Evolutionary conservation across 192 early-diverging fungal genomes (phyloP).

Genomic region (Mortierella antarctica): DNA sequence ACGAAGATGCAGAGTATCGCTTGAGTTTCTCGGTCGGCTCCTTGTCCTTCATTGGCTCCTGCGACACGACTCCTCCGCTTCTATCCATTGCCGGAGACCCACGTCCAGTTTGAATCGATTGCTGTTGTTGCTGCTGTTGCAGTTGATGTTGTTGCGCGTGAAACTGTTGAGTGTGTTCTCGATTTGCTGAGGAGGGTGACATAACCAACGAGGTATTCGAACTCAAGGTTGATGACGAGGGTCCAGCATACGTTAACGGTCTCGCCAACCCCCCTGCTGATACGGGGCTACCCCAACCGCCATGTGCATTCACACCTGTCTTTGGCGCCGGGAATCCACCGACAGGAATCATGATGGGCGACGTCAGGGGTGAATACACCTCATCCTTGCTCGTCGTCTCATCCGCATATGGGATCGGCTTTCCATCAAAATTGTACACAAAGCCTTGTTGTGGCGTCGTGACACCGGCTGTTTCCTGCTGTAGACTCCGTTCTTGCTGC

Average conservation of each 20-base stretch:
- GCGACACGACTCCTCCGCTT: neutral
- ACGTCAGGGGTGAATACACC: constrained; percentile 42
- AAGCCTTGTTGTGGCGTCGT: neutral
- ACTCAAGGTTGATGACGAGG: constrained; percentile 5
- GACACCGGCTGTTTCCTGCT: neutral
- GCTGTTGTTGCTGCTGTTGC: neutral
- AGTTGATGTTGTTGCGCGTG: constrained; percentile 1
- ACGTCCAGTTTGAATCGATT: neutral
- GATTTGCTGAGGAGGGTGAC: constrained; percentile 11
- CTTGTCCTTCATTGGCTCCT: constrained; percentile 15
- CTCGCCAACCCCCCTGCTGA: constrained; percentile 23
- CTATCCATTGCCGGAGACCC: constrained; percentile 2
- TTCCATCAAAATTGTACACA: constrained; percentile 15
- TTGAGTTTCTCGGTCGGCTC: constrained; percentile 23
- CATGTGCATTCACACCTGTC: neutral
- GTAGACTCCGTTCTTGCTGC: neutral
- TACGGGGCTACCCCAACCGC: constrained; percentile 24
- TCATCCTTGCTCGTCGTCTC: constrained; percentile 48
- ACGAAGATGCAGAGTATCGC: constrained; percentile 36
- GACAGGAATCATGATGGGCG: constrained; percentile 42
- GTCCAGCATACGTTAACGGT: constrained; percentile 32
- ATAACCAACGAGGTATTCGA: constrained; percentile 24
- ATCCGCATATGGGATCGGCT: constrained; percentile 33
- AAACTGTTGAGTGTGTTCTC: neutral
- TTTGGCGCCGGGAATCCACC: constrained; percentile 32